These are phyloP conservation scores for Pythium periplocum DNA, from an alignment of 352 stramenopile genomes.

Conservation along the genomic window DNA sequence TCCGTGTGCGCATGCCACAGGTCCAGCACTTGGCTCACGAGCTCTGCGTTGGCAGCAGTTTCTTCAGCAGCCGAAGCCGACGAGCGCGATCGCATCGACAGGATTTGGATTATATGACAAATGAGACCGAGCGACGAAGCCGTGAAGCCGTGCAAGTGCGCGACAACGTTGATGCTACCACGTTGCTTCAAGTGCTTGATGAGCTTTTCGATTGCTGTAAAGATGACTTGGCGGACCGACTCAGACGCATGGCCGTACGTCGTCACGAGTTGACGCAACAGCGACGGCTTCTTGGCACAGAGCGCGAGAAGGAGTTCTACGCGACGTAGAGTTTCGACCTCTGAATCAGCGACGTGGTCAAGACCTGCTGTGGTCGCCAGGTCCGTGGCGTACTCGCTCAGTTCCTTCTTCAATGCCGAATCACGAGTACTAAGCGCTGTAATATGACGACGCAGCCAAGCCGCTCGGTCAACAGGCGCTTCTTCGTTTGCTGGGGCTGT, in stretches of 20 bases:
- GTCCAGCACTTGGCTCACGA: constrained; percentile 57
- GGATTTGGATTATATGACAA: constrained; percentile 72
- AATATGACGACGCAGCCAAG: constrained; percentile 8
- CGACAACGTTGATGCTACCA: constrained; percentile 51
- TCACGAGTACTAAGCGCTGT: neutral
- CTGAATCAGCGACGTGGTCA: constrained; percentile 25
- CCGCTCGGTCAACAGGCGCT: neutral
- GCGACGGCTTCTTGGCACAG: constrained; percentile 68
- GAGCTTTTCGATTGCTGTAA: constrained; percentile 78
- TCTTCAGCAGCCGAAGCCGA: constrained; percentile 24
- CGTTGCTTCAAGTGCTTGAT: constrained; percentile 81
- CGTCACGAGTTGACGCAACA: constrained; percentile 52
- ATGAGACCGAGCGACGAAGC: constrained; percentile 56
- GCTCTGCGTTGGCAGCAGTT: constrained; percentile 29
- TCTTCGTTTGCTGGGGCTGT: too few species aligned
- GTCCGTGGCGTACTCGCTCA: constrained; percentile 36
- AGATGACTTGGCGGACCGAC: constrained; percentile 60
- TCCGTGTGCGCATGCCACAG: constrained; percentile 55
- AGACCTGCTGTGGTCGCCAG: constrained; percentile 13
- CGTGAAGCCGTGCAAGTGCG: constrained; percentile 61
- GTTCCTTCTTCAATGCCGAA: constrained; percentile 17
- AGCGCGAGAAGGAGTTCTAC: constrained; percentile 68
- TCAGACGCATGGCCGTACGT: constrained; percentile 59
- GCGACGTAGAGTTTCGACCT: constrained; percentile 56
- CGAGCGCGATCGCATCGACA: constrained; percentile 32